Evolutionary conservation across 2,329 filamentous ascomycete species (phyloP).

Genomic region (Dothistroma pini): DNA sequence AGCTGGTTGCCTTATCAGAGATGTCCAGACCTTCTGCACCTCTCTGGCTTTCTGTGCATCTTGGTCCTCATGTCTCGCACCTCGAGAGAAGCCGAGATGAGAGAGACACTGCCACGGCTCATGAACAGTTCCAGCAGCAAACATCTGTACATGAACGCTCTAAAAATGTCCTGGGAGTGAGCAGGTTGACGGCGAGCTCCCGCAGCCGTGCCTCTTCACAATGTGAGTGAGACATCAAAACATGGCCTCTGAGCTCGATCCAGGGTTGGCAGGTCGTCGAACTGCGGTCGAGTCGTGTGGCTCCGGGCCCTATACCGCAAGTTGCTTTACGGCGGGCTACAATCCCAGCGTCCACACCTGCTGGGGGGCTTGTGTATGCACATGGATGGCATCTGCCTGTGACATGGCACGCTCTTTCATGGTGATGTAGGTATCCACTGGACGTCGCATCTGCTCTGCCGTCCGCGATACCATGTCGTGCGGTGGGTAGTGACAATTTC

Average conservation of each 20-base stretch:
- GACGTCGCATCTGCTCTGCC: neutral
- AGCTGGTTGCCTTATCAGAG: neutral
- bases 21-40: neutral
- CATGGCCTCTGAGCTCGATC: neutral
- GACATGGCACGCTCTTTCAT: neutral
- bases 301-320: conserved; percentile 1
- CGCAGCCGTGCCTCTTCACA: neutral
- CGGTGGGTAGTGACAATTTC: neutral
- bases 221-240: neutral
- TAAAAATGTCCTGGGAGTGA: neutral
- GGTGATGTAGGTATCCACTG: neutral
- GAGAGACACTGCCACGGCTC: conserved; percentile 2
- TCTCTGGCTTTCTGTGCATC: neutral
- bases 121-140: conserved; percentile 3
- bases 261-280: neutral
- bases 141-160: conserved; percentile 1
- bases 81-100: conserved; percentile 10
- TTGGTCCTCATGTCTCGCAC: conserved; percentile 1
- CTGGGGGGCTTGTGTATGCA: neutral
- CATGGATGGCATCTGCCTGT: neutral
- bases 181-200: neutral
- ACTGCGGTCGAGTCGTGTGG: conserved; percentile 4
- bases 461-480: neutral
- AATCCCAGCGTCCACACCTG: neutral
- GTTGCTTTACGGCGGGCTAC: neutral